Base-by-base conservation (phyloP, 192 early-diverging fungal species). In the Obelidium mucronatum region DNA sequence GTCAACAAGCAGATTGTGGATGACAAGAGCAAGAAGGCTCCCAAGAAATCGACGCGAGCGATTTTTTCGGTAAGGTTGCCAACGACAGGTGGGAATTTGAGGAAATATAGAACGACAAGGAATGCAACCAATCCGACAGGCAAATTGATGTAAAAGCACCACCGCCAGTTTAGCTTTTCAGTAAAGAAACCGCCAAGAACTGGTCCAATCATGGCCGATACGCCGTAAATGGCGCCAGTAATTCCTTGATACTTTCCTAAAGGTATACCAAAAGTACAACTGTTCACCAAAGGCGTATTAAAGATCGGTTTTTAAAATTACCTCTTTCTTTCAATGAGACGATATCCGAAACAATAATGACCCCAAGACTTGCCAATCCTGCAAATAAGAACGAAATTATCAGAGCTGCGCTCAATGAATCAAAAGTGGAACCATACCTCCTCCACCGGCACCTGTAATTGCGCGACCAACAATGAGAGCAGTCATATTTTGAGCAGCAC, bases 291-390 rank as follows among this genome's bases (percentile, higher is more conserved):
- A 2, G 93, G 87, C 42, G 94, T 67, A 0, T 55, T 68, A 48
- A 56, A 44, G n/a, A 37, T 90, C 61, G 89, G 91, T 30, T 91
- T 93, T 19, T 93, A n/a, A n/a, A 31, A 37, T 17, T 66, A 66
- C 90, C 91, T 36, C 73, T 36, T 13, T 75, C 40, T 13, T 34
- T 33, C 30, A 75, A 39, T 34, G 92, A 84, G 24, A 97, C 90
- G 60, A 97, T 88, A 59, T 96, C 95, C 2, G 94, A 87, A 42
- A 96, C 87, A 34, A 95, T 91, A 40, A 96, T 90, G 36, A 95
- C 85, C 6, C 92, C 92, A 65, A 93, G n/a, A n/a, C n/a, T n/a
- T n/a, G n/a, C n/a, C n/a, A n/a, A n/a, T n/a, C n/a, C n/a, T n/a
- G n/a, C n/a, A n/a, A n/a, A n/a, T n/a, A n/a, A n/a, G n/a, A n/a